These are phyloP conservation scores for Lactifluus echinatus DNA, from an alignment of 768 basidiomycete species.

Conservation along the genomic window DNA sequence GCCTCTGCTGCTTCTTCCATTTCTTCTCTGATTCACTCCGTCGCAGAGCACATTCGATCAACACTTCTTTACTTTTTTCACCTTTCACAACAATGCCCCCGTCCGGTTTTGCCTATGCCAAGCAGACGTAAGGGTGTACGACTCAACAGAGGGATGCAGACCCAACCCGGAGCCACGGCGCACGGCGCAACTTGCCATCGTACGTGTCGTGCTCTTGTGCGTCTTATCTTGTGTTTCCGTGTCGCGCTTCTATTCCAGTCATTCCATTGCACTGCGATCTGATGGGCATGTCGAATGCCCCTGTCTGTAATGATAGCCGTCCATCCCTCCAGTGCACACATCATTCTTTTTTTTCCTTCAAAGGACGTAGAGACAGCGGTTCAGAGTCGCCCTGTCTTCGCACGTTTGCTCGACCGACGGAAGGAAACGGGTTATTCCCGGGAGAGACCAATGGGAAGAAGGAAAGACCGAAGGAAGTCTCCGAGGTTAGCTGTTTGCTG, in stretches of 20 bases:
- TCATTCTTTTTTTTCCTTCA: background rate
- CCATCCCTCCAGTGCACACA: background rate
- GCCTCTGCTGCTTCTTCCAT: background rate
- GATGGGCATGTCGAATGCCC: no score
- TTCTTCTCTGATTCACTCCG: background rate
- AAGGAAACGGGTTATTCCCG: background rate
- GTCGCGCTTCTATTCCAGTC: slow-evolving; percentile 10
- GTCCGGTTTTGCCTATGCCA: background rate
- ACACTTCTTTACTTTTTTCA: background rate
- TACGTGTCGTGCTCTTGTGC: background rate
- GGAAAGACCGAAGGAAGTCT: background rate
- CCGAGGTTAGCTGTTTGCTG: background rate
- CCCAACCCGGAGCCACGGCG: background rate
- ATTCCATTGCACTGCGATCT: background rate
- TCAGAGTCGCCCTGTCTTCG: background rate
- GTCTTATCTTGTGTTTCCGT: background rate
- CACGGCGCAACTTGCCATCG: background rate
- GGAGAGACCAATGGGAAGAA: background rate
- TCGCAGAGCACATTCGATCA: background rate
- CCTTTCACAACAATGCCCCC: background rate
- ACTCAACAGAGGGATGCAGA: background rate
- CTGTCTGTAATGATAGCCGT: background rate
- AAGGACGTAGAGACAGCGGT: background rate
- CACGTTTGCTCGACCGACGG: slow-evolving; percentile 1
- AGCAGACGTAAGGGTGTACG: no score